Evolutionary conservation across 2,329 filamentous ascomycete species (phyloP).

Genomic region (Cercospora beticola): DNA sequence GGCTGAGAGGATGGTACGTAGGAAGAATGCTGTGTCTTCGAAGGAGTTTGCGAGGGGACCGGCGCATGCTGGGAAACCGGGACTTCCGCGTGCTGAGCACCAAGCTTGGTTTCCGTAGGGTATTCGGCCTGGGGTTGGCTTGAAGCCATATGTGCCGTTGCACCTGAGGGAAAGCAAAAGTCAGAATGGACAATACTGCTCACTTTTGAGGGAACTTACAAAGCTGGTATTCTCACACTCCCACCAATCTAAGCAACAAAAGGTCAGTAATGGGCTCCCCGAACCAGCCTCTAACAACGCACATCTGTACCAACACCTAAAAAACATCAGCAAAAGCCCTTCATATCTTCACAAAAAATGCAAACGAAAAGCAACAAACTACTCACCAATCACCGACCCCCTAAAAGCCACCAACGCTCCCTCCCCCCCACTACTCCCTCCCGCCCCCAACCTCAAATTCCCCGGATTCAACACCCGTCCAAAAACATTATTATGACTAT

Average conservation of each 20-base stretch:
- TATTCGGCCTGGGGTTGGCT: slow-evolving; percentile 21
- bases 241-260: neutral
- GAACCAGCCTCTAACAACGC: neutral
- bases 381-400: slow-evolving; percentile 53
- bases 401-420: slow-evolving; percentile 59
- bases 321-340: neutral
- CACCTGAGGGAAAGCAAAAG: slow-evolving; percentile 45
- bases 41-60: slow-evolving; percentile 34
- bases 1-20: slow-evolving; percentile 24
- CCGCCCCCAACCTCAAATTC: slow-evolving; percentile 60
- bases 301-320: slow-evolving; percentile 5
- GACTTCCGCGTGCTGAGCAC: slow-evolving; percentile 43
- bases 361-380: neutral
- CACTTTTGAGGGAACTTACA: slow-evolving; percentile 46
- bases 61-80: slow-evolving; percentile 38
- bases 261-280: neutral
- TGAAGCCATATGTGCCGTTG: slow-evolving; percentile 40
- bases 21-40: slow-evolving; percentile 29
- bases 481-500: slow-evolving; percentile 41
- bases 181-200: neutral
- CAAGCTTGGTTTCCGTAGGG: slow-evolving; percentile 38
- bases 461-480: slow-evolving; percentile 59
- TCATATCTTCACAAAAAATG: neutral
- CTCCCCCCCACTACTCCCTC: slow-evolving; percentile 67
- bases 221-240: slow-evolving; percentile 75